Evolutionary conservation across 2,329 filamentous ascomycete species (phyloP).

Genomic region (Berkeleyomyces rouxiae): DNA sequence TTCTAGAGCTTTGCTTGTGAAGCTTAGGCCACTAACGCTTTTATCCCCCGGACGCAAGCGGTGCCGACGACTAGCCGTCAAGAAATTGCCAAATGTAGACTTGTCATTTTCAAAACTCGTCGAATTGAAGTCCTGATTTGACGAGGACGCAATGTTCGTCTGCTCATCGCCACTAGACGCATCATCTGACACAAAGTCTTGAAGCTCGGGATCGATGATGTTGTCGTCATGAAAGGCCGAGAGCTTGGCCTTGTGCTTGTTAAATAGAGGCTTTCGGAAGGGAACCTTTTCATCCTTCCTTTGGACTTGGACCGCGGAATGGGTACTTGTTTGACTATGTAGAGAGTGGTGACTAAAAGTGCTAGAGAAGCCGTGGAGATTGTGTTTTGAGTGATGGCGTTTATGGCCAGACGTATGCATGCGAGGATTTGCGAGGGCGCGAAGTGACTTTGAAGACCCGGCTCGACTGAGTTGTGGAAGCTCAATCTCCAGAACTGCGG

Average conservation of each 20-base stretch:
- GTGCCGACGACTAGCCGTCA: conserved; percentile 58
- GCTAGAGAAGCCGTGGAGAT: conserved; percentile 23
- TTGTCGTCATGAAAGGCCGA: conserved; percentile 97
- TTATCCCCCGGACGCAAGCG: conserved; percentile 60
- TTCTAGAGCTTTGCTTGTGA: conserved; percentile 52
- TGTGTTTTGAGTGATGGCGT: conserved; percentile 75
- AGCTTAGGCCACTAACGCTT: conserved; percentile 53
- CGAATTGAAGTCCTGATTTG: conserved; percentile 22
- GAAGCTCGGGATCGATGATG: conserved; percentile 92
- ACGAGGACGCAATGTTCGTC: conserved; percentile 64
- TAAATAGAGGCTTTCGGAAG: conserved; percentile 44
- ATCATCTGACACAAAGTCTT: conserved; percentile 88
- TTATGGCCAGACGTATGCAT: conserved; percentile 68
- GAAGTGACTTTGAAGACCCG: conserved; percentile 81
- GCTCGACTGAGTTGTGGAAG: conserved; percentile 71
- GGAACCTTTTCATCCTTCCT: conserved; percentile 11
- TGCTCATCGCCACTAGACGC: conserved; percentile 78
- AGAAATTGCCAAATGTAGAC: conserved; percentile 58
- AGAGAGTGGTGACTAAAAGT: not conserved
- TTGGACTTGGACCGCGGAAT: not conserved
- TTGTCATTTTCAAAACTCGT: conserved; percentile 45
- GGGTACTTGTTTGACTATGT: not conserved
- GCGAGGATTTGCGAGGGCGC: conserved; percentile 50
- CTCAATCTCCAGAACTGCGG: conserved; percentile 80
- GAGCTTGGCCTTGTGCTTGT: conserved; percentile 50